phyloP scores from a whole-genome alignment of 495 filamentous ascomycete species.

The Usnea hakonensis region DNA sequence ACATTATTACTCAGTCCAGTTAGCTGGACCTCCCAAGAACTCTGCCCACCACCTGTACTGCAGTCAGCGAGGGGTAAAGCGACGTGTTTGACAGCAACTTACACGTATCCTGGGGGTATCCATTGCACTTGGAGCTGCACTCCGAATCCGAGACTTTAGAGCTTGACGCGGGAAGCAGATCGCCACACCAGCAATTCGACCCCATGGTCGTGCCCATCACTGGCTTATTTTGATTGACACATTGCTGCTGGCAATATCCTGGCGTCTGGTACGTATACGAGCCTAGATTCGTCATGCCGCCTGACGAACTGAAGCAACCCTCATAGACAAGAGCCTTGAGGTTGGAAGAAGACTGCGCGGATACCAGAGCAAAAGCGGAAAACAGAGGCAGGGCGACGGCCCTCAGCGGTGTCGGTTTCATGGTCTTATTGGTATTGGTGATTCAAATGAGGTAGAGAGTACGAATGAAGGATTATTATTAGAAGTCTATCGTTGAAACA shows the following conservation, averaged over 20 bases:
- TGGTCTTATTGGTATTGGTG: conserved; percentile 4
- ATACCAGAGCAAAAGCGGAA: conserved; percentile 21
- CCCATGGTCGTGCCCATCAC: conserved; percentile 40
- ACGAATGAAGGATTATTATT: background rate
- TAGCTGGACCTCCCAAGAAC: conserved; percentile 40
- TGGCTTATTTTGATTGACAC: conserved; percentile 28
- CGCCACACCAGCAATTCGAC: conserved; percentile 42
- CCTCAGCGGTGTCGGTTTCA: conserved; percentile 11
- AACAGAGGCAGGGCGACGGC: conserved; percentile 12
- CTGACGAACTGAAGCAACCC: conserved; percentile 35
- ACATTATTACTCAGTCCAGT: conserved; percentile 34
- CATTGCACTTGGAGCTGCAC: conserved; percentile 38
- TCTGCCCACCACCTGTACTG: conserved; percentile 37
- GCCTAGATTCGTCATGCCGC: conserved; percentile 30
- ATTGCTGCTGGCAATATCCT: conserved; percentile 40
- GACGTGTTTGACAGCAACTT: conserved; percentile 22
- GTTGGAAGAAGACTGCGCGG: conserved; percentile 29
- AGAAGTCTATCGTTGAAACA: conserved; percentile 2
- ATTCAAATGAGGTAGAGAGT: background rate
- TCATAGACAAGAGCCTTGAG: conserved; percentile 14
- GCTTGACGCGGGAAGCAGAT: conserved; percentile 36
- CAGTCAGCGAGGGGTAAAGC: conserved; percentile 3
- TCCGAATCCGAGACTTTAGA: conserved; percentile 32
- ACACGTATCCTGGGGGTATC: conserved; percentile 41
- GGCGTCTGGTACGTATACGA: conserved; percentile 42